Percentiles rank a stretch among this genome's conserved stretches.
These are phyloP conservation scores for Ceratocystis ficicola DNA, from an alignment of 2,329 filamentous ascomycete species.

Conservation along the genomic window DNA sequence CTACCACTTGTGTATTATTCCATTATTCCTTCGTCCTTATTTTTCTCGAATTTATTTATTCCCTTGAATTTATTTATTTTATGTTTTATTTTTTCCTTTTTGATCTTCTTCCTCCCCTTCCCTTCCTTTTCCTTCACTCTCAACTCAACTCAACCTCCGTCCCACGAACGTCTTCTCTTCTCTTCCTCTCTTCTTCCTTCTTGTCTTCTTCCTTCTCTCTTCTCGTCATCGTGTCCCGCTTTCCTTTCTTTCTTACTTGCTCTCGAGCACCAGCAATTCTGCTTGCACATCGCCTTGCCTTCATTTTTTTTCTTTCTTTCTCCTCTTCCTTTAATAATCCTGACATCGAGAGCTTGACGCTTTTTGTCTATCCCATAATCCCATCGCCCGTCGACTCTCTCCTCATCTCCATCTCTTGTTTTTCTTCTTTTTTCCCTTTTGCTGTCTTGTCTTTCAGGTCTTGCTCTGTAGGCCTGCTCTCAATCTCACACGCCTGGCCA, in stretches of 20 bases:
- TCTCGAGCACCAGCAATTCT: not conserved
- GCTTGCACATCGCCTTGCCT: not conserved
- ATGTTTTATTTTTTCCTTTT: constrained; percentile 5
- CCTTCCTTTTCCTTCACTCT: not conserved
- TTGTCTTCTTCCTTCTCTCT: constrained; percentile 10
- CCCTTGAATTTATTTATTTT: not conserved
- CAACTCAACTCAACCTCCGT: constrained; percentile 5
- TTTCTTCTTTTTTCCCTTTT: constrained; percentile 16
- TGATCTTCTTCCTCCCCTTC: constrained; percentile 16
- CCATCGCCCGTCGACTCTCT: constrained; percentile 21
- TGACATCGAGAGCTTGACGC: not conserved
- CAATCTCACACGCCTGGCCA: not conserved
- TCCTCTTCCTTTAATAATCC: constrained; percentile 26
- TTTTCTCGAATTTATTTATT: not conserved
- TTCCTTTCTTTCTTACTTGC: not conserved
- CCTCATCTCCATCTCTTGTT: constrained; percentile 16
- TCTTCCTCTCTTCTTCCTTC: constrained; percentile 11
- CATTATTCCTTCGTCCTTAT: constrained; percentile 9
- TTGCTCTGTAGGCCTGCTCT: not conserved
- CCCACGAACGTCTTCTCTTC: constrained; percentile 8
- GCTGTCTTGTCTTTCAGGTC: too few species aligned
- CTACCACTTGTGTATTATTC: not conserved
- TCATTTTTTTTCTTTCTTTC: constrained; percentile 24
- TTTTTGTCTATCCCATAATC: constrained; percentile 22
- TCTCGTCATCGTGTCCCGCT: constrained; percentile 7